Evolutionary conservation across 495 filamentous ascomycete species (phyloP), one percentile per base, ranked within the genome.

Genomic region (Baudoinia panamericana): DNA sequence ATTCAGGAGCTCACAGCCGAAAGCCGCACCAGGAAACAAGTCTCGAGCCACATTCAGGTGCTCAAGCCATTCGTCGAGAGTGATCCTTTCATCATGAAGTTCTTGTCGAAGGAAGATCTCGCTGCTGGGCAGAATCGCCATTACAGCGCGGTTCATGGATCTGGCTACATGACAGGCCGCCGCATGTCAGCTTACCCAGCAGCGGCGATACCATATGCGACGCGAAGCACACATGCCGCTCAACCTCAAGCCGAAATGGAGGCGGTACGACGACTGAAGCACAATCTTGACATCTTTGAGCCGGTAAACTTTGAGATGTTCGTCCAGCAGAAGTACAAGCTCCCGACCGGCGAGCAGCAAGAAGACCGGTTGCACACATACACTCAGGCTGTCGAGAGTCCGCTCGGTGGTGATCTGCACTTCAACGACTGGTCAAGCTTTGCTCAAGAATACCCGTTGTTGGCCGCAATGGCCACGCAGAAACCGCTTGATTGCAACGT

Each of bases 41-140:
- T 97, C 7, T 95, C 88, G 0, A 95, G 87, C 51, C 90, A 97
- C 58, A 82, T 96, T 43, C 90, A 97, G 64, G 88, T 95, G n/a
- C 62, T 97, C 30, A 94, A 92, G 63, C 75, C 74, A 10, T 82
- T 86, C 52, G 66, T 88, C 46, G 66, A 69, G 40, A 65, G 71
- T 17, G 71, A 81, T 50, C 72, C 67, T 25, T 56, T 47, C 43
- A 63, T 67, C 72, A 68, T 68, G 50, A 65, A 30, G 1, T 38
- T 12, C 16, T 20, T 41, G 23, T 48, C 43, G 10, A 39, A 16
- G 16, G 31, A 24, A 22, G 38, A 49, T 27, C 35, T 43, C 9
- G 30, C 32, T 12, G n/a, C 20, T 32, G 6, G 3, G 7, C 4
- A 6, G 5, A 35, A 12, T 5, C 11, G 41, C 3, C 13, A 35